Conservation (phyloP, 2,329 filamentous ascomycete species). For the Xylariales sp. region DNA sequence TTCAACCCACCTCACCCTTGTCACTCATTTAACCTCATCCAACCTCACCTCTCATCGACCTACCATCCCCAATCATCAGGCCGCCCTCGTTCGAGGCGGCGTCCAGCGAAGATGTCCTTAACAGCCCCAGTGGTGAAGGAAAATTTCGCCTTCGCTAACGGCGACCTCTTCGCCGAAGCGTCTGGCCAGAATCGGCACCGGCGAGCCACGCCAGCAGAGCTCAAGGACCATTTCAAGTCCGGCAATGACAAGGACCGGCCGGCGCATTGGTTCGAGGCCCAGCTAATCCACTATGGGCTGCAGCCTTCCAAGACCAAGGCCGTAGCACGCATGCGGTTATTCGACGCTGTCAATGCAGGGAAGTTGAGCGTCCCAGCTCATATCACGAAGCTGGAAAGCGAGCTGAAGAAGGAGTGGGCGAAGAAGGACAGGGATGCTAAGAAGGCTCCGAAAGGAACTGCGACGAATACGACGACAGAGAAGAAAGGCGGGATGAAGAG, state of each 20-base stretch:
- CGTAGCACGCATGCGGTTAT: constrained; percentile 52
- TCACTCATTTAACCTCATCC: too few relatives aligned
- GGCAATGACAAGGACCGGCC: constrained; percentile 42
- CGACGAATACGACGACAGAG: constrained; percentile 2
- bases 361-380: constrained; percentile 43
- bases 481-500: constrained; percentile 23
- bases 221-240: constrained; percentile 39
- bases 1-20: too few relatives aligned
- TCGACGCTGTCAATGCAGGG: constrained; percentile 48
- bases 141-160: constrained; percentile 37
- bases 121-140: constrained; percentile 26
- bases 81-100: too few relatives aligned
- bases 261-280: constrained; percentile 58
- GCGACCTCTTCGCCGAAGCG: constrained; percentile 39
- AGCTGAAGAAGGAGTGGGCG: constrained; percentile 54
- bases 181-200: constrained; percentile 40
- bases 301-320: constrained; percentile 52
- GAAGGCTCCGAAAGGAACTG: constrained; percentile 24
- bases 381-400: constrained; percentile 44
- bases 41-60: too few relatives aligned
- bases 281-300: constrained; percentile 59
- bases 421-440: constrained; percentile 46
- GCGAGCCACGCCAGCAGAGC: constrained; percentile 38
- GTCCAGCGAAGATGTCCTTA: constrained; percentile 18
- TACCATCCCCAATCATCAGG: too few relatives aligned